Conservation (phyloP, 768 basidiomycete genomes). For the Tulasnella sp. region DNA sequence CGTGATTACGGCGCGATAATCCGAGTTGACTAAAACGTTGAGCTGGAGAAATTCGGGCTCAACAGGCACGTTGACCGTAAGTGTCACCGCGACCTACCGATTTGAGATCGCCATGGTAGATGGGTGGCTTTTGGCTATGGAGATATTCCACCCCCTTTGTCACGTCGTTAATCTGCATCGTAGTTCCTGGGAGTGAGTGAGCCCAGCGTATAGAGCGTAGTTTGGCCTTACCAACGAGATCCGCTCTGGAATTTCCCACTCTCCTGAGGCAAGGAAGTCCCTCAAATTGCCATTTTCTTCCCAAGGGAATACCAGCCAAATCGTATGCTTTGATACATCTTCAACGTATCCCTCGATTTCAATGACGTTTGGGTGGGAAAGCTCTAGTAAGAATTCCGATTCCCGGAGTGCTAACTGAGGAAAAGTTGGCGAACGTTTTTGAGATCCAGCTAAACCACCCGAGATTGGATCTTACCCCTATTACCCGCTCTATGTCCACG, state of each 20-base stretch:
- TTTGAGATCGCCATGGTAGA: constrained; percentile 4
- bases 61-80: no score
- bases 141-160: neutral
- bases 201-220: neutral
- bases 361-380: neutral
- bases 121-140: neutral
- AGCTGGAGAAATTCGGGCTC: neutral
- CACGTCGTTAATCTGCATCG: neutral
- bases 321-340: neutral
- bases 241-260: neutral
- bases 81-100: neutral
- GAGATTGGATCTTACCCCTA: neutral
- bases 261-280: neutral
- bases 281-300: neutral
- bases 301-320: neutral
- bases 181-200: neutral
- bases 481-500: neutral
- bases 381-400: neutral
- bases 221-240: neutral
- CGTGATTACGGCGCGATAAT: neutral
- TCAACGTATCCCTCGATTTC: neutral
- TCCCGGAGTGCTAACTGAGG: neutral
- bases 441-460: no score
- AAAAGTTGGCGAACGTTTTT: no score
- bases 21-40: neutral